These are phyloP conservation scores for Solanum aculeatissimum DNA, from an alignment of 305 asterid genomes.

Conservation along the genomic window DNA sequence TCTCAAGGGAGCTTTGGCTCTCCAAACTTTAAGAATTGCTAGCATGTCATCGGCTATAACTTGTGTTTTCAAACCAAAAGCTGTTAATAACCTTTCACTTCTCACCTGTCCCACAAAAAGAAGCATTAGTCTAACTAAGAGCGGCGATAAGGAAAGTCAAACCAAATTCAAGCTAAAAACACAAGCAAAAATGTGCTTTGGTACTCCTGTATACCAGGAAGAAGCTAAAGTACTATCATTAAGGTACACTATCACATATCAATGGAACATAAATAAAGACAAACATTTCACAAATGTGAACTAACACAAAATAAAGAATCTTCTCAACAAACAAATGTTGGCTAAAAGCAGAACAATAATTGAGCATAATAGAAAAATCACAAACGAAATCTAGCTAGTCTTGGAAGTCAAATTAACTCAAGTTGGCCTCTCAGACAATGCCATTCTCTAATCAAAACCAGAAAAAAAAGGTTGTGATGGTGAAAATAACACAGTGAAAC, in stretches of 20 bases:
- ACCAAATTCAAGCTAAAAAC: background rate
- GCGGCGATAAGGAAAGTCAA: background rate
- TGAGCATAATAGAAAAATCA: background rate
- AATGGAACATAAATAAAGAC: background rate
- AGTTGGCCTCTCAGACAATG: background rate
- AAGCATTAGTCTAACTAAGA: background rate
- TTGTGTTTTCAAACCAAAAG: conserved; percentile 59
- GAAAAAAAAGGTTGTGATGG: background rate
- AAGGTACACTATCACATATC: background rate
- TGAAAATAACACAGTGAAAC: background rate
- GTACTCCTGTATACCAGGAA: background rate
- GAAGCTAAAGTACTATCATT: background rate
- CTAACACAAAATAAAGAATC: background rate
- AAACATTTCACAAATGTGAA: background rate
- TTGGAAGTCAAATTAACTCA: background rate
- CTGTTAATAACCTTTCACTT: conserved; percentile 57
- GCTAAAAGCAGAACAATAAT: background rate
- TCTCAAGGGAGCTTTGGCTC: conserved; percentile 35
- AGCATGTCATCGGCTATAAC: conserved; percentile 57
- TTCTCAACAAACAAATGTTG: background rate
- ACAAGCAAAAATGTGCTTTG: background rate
- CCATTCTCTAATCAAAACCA: background rate
- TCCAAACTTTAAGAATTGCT: conserved; percentile 52
- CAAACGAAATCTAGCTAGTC: background rate
- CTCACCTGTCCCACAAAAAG: conserved; percentile 42